These are phyloP conservation scores for Trametes hirsuta DNA, from an alignment of 1,284 basidiomycete species.

Conservation along the genomic window DNA sequence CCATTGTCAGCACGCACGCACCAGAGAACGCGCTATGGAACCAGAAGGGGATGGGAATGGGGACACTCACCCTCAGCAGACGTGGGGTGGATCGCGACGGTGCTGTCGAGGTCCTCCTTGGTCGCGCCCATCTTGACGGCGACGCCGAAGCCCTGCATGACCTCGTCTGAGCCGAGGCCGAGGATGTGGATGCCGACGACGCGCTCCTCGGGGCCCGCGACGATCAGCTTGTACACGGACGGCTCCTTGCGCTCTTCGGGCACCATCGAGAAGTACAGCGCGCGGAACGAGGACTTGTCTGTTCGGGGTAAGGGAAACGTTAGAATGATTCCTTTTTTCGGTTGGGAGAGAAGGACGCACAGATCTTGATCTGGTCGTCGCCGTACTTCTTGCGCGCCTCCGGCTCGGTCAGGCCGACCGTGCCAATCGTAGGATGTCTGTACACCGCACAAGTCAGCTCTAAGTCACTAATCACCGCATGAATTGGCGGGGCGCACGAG, in stretches of 20 bases:
- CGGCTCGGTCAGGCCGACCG: slow-evolving; percentile 90
- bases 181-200: slow-evolving; percentile 96
- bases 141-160: slow-evolving; percentile 92
- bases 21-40: too few relatives aligned
- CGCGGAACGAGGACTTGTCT: slow-evolving; percentile 81
- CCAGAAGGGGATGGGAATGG: too few relatives aligned
- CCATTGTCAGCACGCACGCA: slow-evolving; percentile 15
- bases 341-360: slow-evolving; percentile 50
- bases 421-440: slow-evolving; percentile 91
- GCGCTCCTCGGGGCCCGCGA: slow-evolving; percentile 86
- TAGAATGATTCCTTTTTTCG: not conserved
- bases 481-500: slow-evolving; percentile 60
- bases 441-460: not conserved
- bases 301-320: not conserved
- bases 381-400: slow-evolving; percentile 90
- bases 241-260: slow-evolving; percentile 90
- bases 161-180: slow-evolving; percentile 89
- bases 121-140: slow-evolving; percentile 96
- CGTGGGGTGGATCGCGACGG: slow-evolving; percentile 91
- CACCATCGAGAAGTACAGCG: slow-evolving; percentile 89
- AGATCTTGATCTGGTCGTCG: slow-evolving; percentile 85
- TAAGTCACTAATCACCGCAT: not conserved
- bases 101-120: slow-evolving; percentile 86
- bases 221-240: slow-evolving; percentile 91
- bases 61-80: slow-evolving; percentile 62